Percentiles rank a stretch among this genome's conserved stretches.
phyloP scores from a whole-genome alignment of 345 rosid species.

The Raphanus raphanistrum region DNA sequence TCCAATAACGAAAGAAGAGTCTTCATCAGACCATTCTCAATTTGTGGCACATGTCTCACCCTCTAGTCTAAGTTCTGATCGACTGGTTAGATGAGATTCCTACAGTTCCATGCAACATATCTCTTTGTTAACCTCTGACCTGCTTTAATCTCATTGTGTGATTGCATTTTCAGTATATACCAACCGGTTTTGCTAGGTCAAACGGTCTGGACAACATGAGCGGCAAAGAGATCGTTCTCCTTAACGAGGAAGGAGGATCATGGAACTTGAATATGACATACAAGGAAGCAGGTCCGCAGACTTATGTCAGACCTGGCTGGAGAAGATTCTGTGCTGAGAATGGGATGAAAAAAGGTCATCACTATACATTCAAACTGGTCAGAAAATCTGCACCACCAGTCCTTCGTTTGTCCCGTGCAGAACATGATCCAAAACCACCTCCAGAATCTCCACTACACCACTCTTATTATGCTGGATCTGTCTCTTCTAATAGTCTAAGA shows the following conservation, averaged over 20 bases:
- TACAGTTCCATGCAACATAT: neutral
- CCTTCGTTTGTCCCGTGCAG: slow-evolving; percentile 19
- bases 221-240: slow-evolving; percentile 8
- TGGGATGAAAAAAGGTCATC: neutral
- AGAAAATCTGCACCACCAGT: neutral
- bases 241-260: slow-evolving; percentile 4
- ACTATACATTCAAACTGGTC: slow-evolving; percentile 19
- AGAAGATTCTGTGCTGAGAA: slow-evolving; percentile 21
- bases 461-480: neutral
- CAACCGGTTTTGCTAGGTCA: slow-evolving; percentile 6
- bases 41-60: slow-evolving; percentile 24
- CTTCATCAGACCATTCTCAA: slow-evolving; percentile 1
- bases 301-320: slow-evolving; percentile 27
- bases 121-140: neutral
- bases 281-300: neutral
- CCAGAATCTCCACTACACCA: neutral
- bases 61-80: neutral
- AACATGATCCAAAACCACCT: neutral
- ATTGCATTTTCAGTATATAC: slow-evolving; percentile 21
- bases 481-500: neutral
- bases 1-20: neutral
- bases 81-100: slow-evolving; percentile 21
- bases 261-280: slow-evolving; percentile 3
- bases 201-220: slow-evolving; percentile 23
- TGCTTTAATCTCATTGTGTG: neutral